These are phyloP conservation scores for Ustilaginoidea virens DNA, from an alignment of 2,329 filamentous ascomycete species.

Conservation along the genomic window DNA sequence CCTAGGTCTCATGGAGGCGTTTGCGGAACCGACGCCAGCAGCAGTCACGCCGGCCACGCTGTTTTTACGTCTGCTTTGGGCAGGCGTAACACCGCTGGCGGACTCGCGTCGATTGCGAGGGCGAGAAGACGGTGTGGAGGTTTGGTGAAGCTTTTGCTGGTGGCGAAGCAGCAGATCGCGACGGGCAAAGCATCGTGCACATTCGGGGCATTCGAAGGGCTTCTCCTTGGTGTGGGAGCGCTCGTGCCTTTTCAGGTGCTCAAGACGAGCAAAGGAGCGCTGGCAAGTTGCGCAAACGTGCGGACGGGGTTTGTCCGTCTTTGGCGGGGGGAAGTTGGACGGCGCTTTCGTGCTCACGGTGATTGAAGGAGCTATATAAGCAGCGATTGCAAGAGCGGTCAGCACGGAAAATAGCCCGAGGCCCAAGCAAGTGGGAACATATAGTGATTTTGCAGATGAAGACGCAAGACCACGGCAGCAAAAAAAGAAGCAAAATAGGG, in stretches of 20 bases:
- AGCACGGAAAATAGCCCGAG: constrained; percentile 11
- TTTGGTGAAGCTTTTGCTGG: constrained; percentile 97
- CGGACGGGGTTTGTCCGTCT: constrained; percentile 92
- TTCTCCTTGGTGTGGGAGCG: constrained; percentile 98
- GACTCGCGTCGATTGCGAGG: constrained; percentile 85
- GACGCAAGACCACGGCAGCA: no score
- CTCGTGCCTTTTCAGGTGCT: constrained; percentile 95
- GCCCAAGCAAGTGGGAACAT: no score
- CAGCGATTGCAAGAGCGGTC: constrained; percentile 9
- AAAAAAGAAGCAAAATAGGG: no score
- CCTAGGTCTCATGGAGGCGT: constrained; percentile 60
- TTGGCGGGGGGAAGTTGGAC: constrained; percentile 57
- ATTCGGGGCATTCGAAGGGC: constrained; percentile 94
- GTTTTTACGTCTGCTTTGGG: constrained; percentile 70
- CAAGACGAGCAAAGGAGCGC: constrained; percentile 83
- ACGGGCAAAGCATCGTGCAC: constrained; percentile 84
- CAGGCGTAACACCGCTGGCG: constrained; percentile 53
- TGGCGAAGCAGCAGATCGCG: constrained; percentile 84
- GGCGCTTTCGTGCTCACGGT: constrained; percentile 32
- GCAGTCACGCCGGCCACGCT: constrained; percentile 53
- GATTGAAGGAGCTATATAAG: constrained; percentile 29
- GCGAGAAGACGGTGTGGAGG: constrained; percentile 71
- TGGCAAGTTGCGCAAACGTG: constrained; percentile 87
- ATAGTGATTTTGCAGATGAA: no score
- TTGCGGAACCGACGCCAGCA: constrained; percentile 26